Evolutionary conservation across 495 filamentous ascomycete genomes (phyloP).

Genomic region (Glonium stellatum): DNA sequence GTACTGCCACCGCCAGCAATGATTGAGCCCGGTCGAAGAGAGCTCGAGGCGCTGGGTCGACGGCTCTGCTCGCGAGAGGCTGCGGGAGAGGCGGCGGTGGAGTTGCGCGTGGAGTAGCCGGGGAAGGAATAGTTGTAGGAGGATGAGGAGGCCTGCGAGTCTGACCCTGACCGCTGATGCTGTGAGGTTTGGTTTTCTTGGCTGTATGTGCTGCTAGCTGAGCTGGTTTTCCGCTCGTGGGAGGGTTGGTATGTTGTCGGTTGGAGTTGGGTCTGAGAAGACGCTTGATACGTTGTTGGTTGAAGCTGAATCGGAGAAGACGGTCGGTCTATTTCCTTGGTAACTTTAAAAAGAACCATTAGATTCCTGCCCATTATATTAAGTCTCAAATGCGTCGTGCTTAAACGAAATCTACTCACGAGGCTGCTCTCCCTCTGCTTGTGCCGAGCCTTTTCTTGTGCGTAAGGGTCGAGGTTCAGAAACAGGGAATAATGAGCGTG

Average conservation of each 20-base stretch:
- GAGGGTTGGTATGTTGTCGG: constrained; percentile 19
- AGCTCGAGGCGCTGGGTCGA: constrained; percentile 7
- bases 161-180: constrained; percentile 6
- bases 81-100: background rate
- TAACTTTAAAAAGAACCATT: constrained; percentile 12
- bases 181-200: constrained; percentile 7
- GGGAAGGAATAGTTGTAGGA: constrained; percentile 20
- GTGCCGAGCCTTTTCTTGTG: background rate
- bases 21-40: constrained; percentile 9
- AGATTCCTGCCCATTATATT: background rate
- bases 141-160: constrained; percentile 7
- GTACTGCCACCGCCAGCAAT: background rate
- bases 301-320: constrained; percentile 12
- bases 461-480: background rate
- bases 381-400: constrained; percentile 1
- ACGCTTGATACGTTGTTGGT: constrained; percentile 3
- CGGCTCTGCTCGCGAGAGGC: background rate
- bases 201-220: constrained; percentile 25
- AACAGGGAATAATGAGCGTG: constrained; percentile 8
- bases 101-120: constrained; percentile 13
- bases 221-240: constrained; percentile 18
- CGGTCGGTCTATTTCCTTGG: background rate
- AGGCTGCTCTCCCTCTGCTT: constrained; percentile 3
- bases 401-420: constrained; percentile 22
- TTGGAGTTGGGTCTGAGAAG: constrained; percentile 10